These are phyloP conservation scores for Brasenia schreberi DNA, from an alignment of 164 flowering plant species.

Conservation along the genomic window DNA sequence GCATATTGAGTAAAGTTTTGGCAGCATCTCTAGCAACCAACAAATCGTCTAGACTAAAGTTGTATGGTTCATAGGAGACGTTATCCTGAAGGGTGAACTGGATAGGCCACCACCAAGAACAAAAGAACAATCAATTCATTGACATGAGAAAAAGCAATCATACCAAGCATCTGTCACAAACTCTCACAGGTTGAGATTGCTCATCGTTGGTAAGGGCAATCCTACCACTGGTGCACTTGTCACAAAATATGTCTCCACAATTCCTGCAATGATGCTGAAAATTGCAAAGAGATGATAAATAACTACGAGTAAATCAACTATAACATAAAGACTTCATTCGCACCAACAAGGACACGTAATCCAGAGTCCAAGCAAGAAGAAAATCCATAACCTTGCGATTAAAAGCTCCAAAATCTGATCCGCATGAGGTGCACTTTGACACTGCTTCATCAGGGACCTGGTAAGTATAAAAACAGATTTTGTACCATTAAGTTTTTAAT, in stretches of 20 bases:
- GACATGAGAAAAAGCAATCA: slow-evolving; percentile 1
- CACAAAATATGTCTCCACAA: slow-evolving; percentile 98
- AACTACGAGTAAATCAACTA: not conserved
- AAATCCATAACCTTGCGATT: slow-evolving; percentile 43
- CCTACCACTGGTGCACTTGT: slow-evolving; percentile 92
- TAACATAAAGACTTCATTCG: not conserved
- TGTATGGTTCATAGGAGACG: too few relatives aligned
- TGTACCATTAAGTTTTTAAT: not conserved
- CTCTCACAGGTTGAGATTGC: slow-evolving; percentile 82
- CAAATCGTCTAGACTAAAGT: too few relatives aligned
- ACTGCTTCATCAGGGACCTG: slow-evolving; percentile 98
- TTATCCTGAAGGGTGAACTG: too few relatives aligned
- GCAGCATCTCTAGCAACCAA: too few relatives aligned
- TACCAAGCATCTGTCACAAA: slow-evolving; percentile 96
- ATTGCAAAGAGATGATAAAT: not conserved
- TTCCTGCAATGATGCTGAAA: slow-evolving; percentile 94
- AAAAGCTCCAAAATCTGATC: slow-evolving; percentile 78
- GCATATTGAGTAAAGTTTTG: too few relatives aligned
- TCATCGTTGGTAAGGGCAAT: slow-evolving; percentile 83
- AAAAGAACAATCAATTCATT: too few relatives aligned
- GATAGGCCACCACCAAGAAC: too few relatives aligned
- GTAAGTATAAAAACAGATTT: not conserved
- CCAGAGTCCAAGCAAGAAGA: not conserved
- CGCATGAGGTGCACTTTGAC: slow-evolving; percentile 73
- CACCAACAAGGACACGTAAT: not conserved